Evolutionary conservation across 1,139 yeast species (phyloP).

Genomic region (Blastobotrys raffinosifermentans): DNA sequence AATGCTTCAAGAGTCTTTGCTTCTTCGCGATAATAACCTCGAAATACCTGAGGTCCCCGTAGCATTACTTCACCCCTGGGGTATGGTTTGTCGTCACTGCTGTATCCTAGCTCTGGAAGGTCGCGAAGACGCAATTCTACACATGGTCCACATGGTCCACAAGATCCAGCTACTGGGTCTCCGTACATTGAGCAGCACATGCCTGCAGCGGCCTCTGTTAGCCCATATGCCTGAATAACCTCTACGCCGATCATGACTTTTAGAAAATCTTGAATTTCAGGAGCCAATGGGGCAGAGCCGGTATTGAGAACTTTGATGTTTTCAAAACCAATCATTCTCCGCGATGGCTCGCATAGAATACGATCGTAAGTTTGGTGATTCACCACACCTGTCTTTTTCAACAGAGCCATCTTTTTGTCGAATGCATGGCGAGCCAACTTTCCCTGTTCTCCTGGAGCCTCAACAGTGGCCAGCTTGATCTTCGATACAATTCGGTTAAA

Average conservation of each 20-base stretch:
- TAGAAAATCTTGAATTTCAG: conserved; percentile 78
- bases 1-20: conserved; percentile 75
- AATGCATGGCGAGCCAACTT: conserved; percentile 32
- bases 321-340: conserved; percentile 89
- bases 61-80: conserved; percentile 84
- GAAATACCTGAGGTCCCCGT: conserved; percentile 64
- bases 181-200: conserved; percentile 63
- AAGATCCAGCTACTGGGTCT: conserved; percentile 63
- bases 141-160: conserved; percentile 79
- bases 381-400: conserved; percentile 61
- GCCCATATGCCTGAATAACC: conserved; percentile 91
- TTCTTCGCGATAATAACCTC: conserved; percentile 77
- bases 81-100: conserved; percentile 60
- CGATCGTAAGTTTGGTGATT: conserved; percentile 65
- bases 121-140: conserved; percentile 86
- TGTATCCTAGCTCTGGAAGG: conserved; percentile 87
- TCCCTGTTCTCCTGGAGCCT: conserved; percentile 2
- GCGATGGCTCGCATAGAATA: conserved; percentile 77
- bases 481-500: not conserved
- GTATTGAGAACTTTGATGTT: conserved; percentile 63
- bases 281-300: conserved; percentile 94
- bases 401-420: conserved; percentile 56
- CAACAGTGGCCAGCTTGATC: not conserved
- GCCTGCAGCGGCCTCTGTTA: conserved; percentile 94
- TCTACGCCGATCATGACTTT: conserved; percentile 73